Conservation (phyloP, 176 grass and related monocot species). For the Raddia distichophylla region DNA sequence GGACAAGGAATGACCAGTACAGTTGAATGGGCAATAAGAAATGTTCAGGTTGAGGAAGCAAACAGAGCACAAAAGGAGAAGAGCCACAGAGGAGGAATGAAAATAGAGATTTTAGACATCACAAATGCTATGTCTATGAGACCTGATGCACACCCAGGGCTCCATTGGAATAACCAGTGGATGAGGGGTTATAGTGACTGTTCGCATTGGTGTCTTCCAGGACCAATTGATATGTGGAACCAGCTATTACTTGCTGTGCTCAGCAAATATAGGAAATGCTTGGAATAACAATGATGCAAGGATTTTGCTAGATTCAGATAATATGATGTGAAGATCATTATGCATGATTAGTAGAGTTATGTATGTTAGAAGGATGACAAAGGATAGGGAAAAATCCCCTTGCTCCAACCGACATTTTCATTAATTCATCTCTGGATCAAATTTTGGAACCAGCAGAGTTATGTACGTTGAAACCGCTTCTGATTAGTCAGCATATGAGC, state of each 20-base stretch:
- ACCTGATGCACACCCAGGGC: slow-evolving; percentile 57
- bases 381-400: neutral
- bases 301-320: slow-evolving; percentile 19
- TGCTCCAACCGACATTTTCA: neutral
- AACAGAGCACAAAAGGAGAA: slow-evolving; percentile 40
- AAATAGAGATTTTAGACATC: slow-evolving; percentile 52
- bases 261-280: slow-evolving; percentile 30
- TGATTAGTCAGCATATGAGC: neutral
- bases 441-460: neutral
- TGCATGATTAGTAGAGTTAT: slow-evolving; percentile 10
- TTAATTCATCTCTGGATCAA: slow-evolving; percentile 12
- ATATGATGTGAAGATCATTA: neutral
- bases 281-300: slow-evolving; percentile 22
- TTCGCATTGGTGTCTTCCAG: slow-evolving; percentile 55
- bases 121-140: slow-evolving; percentile 59
- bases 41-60: slow-evolving; percentile 58
- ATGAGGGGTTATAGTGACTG: slow-evolving; percentile 56
- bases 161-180: slow-evolving; percentile 59
- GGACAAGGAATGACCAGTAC: slow-evolving; percentile 33
- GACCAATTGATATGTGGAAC: slow-evolving; percentile 56
- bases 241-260: slow-evolving; percentile 38
- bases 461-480: neutral
- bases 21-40: slow-evolving; percentile 63
- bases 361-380: neutral
- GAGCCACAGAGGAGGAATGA: slow-evolving; percentile 5